phyloP scores from a whole-genome alignment of 176 grass and related monocot genomes.

The Rhipidocladum racemiflorum region DNA sequence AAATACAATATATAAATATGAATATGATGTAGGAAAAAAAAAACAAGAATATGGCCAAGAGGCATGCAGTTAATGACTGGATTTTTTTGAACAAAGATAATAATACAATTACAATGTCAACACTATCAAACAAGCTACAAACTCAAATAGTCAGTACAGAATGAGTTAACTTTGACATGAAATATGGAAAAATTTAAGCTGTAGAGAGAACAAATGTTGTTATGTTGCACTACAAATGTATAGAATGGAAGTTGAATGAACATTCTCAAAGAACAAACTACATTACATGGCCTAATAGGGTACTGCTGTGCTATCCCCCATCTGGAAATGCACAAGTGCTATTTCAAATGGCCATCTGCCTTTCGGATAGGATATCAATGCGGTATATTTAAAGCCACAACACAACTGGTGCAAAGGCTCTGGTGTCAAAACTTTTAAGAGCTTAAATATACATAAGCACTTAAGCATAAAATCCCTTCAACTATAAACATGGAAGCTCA shows the following conservation, averaged over 20 bases:
- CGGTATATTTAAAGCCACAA: background rate
- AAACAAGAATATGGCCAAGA: background rate
- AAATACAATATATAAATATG: background rate
- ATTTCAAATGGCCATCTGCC: background rate
- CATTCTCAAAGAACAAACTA: background rate
- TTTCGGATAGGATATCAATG: background rate
- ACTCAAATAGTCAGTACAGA: background rate
- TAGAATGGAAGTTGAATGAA: background rate
- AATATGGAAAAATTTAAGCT: background rate
- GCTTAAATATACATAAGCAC: background rate
- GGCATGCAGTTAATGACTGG: background rate
- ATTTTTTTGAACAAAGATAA: background rate
- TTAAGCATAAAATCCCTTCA: background rate
- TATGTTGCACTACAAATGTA: background rate
- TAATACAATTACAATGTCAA: background rate
- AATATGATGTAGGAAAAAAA: slow-evolving; percentile 22
- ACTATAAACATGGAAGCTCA: background rate
- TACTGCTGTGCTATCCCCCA: background rate
- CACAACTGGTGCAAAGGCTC: background rate
- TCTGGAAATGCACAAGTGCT: slow-evolving; percentile 9
- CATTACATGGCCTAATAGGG: background rate
- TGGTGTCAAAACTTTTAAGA: background rate
- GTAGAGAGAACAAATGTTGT: background rate
- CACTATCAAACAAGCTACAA: background rate
- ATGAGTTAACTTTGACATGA: background rate